Evolutionary conservation across 768 basidiomycete genomes (phyloP).

Genomic region (Clathrus columnatus): DNA sequence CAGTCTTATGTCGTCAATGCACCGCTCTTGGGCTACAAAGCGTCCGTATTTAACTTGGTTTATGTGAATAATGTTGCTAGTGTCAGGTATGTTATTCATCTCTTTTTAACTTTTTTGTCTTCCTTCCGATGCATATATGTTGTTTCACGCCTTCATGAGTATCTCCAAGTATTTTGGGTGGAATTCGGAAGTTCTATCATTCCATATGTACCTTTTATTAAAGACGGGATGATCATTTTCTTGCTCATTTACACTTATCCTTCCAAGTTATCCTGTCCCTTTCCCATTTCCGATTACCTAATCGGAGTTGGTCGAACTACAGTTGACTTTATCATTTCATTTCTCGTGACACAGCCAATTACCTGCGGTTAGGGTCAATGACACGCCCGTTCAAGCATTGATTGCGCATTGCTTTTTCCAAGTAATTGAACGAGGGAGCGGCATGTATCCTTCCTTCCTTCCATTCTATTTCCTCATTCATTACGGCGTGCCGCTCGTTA

Average conservation of each 20-base stretch:
- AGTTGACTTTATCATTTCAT: too few species aligned
- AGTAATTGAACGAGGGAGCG: too few species aligned
- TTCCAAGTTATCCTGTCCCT: neutral
- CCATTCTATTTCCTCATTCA: too few species aligned
- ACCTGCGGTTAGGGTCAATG: too few species aligned
- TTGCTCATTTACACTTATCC: neutral
- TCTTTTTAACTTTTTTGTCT: neutral
- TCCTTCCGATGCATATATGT: neutral
- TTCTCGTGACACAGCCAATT: too few species aligned
- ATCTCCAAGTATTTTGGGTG: neutral
- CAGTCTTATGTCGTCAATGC: slow-evolving; percentile 75
- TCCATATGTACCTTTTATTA: neutral
- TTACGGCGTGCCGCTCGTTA: too few species aligned
- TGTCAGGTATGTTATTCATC: slow-evolving; percentile 43
- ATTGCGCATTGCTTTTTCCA: too few species aligned
- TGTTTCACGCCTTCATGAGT: neutral
- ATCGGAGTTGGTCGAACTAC: too few species aligned
- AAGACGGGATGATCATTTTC: too few species aligned
- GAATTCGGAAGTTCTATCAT: too few species aligned
- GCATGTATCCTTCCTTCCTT: too few species aligned
- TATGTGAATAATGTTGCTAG: slow-evolving; percentile 79
- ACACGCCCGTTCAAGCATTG: too few species aligned
- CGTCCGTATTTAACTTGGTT: slow-evolving; percentile 86
- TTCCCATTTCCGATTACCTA: neutral
- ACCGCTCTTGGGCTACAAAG: slow-evolving; percentile 66